These are phyloP conservation scores for Mycena venus DNA, from an alignment of 768 basidiomycete species.

Conservation along the genomic window DNA sequence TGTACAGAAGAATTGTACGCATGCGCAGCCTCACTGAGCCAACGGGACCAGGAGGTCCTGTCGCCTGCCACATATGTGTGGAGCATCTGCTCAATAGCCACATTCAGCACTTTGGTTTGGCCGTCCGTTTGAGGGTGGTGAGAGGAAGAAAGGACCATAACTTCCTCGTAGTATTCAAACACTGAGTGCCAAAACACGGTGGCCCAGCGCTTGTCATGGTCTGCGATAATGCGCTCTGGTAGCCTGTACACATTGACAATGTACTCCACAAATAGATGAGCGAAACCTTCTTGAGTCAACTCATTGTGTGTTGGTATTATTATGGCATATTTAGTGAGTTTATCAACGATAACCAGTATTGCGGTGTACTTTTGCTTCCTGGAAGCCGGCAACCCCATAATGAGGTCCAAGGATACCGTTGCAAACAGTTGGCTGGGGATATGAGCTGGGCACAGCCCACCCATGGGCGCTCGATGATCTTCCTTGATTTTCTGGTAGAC, in stretches of 20 bases:
- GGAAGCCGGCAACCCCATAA: slow-evolving; percentile 16
- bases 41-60: slow-evolving; percentile 41
- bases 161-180: background rate
- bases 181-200: slow-evolving; percentile 32
- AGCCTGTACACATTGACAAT: background rate
- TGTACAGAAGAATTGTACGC: slow-evolving; percentile 47
- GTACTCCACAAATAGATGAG: background rate
- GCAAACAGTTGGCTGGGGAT: background rate
- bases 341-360: slow-evolving; percentile 43
- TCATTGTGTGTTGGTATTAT: slow-evolving; percentile 43
- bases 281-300: slow-evolving; percentile 7
- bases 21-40: slow-evolving; percentile 41
- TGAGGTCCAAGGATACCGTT: background rate
- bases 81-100: too few species aligned
- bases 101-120: slow-evolving; percentile 47
- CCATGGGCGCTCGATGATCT: background rate
- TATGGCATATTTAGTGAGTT: slow-evolving; percentile 48
- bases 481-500: slow-evolving; percentile 15
- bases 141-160: slow-evolving; percentile 36
- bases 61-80: slow-evolving; percentile 43
- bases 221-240: slow-evolving; percentile 10
- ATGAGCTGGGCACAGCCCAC: background rate
- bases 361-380: slow-evolving; percentile 36
- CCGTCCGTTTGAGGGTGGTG: slow-evolving; percentile 57
- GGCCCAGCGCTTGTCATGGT: slow-evolving; percentile 25